These are phyloP conservation scores for Corinectria fuckeliana DNA, from an alignment of 2,329 filamentous ascomycete species.

Conservation along the genomic window DNA sequence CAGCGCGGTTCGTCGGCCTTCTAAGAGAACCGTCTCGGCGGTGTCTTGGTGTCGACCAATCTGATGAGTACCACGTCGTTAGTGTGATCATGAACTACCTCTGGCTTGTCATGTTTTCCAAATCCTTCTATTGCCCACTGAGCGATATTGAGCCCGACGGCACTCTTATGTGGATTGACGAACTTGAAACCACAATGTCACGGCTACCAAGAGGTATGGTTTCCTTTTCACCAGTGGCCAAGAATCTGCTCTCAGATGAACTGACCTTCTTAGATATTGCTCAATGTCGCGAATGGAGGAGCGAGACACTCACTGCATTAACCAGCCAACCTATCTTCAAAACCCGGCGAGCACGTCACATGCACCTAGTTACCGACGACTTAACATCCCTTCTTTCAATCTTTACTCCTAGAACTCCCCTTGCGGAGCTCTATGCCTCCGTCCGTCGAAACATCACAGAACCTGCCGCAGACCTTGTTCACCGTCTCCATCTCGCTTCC, in stretches of 20 bases:
- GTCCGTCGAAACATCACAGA: conserved; percentile 43
- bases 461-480: conserved; percentile 46
- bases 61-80: conserved; percentile 46
- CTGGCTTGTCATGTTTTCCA: conserved; percentile 44
- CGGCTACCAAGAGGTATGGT: conserved; percentile 43
- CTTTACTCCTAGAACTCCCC: conserved; percentile 37
- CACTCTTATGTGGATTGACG: conserved; percentile 43
- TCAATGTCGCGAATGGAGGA: conserved; percentile 47
- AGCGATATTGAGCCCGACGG: conserved; percentile 41
- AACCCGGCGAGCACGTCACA: conserved; percentile 36
- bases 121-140: conserved; percentile 47
- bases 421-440: conserved; percentile 42
- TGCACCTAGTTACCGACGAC: conserved; percentile 43
- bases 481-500: conserved; percentile 44
- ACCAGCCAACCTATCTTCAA: conserved; percentile 43
- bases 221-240: neutral
- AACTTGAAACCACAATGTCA: conserved; percentile 43
- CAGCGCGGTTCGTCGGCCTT: conserved; percentile 42
- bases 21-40: conserved; percentile 45
- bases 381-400: conserved; percentile 41
- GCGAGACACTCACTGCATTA: conserved; percentile 45
- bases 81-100: conserved; percentile 48
- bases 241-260: conserved; percentile 9
- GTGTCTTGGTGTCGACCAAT: conserved; percentile 39
- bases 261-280: conserved; percentile 36